Evolutionary conservation across 164 flowering plant genomes (phyloP).

Genomic region (Pachysandra terminalis): DNA sequence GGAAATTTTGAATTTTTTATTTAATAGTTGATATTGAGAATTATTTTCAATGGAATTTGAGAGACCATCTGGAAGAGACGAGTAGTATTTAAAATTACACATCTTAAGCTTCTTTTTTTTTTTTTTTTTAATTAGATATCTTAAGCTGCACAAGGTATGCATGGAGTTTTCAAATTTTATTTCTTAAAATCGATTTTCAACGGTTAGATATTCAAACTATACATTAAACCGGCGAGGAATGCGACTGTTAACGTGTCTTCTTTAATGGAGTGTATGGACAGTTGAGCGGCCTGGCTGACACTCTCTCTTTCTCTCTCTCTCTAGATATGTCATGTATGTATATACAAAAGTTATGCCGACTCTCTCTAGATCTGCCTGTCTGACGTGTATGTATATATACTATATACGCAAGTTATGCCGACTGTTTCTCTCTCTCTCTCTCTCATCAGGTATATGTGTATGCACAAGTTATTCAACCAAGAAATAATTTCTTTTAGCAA

Average conservation of each 20-base stretch:
- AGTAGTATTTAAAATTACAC: neutral
- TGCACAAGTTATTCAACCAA: too few species aligned
- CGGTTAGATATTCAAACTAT: neutral
- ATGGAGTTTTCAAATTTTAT: neutral
- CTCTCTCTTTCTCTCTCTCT: too few species aligned
- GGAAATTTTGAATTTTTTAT: neutral
- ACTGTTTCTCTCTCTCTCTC: conserved; percentile 7
- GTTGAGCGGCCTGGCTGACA: conserved; percentile 17
- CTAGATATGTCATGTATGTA: too few species aligned
- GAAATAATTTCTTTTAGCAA: too few species aligned
- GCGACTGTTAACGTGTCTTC: neutral
- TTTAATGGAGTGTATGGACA: conserved; percentile 7
- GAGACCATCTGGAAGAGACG: neutral
- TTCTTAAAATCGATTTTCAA: neutral
- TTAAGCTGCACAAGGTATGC: neutral
- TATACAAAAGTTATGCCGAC: too few species aligned
- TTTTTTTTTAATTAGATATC: too few species aligned
- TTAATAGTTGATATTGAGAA: too few species aligned
- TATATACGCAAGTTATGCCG: too few species aligned
- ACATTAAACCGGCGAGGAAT: conserved; percentile 7
- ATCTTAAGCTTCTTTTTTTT: too few species aligned
- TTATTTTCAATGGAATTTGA: too few species aligned
- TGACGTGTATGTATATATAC: too few species aligned
- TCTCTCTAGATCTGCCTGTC: too few species aligned
- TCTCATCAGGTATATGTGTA: conserved; percentile 2